Conservation (phyloP, 2,329 filamentous ascomycete genomes). For the Alternaria gansuensis region DNA sequence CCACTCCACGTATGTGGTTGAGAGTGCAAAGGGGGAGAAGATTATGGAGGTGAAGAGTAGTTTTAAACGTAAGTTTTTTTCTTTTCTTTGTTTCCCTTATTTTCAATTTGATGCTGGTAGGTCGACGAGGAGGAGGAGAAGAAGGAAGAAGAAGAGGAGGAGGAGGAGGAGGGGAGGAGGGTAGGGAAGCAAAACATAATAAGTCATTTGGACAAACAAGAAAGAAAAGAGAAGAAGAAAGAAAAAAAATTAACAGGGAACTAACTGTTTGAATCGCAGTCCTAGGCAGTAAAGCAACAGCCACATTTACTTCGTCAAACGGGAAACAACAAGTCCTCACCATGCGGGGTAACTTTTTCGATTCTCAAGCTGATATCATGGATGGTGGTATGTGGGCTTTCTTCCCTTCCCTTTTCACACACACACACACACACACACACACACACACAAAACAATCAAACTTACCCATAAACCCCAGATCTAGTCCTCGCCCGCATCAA, state of each 20-base stretch:
- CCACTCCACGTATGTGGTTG: constrained; percentile 62
- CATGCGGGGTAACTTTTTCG: constrained; percentile 70
- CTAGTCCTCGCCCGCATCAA: constrained; percentile 66
- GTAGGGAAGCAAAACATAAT: background rate
- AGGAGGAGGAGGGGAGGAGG: background rate
- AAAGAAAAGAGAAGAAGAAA: background rate
- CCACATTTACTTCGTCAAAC: constrained; percentile 58
- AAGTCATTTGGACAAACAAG: background rate
- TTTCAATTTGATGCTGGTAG: background rate
- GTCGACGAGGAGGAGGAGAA: background rate
- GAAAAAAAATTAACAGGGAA: background rate
- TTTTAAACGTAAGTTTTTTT: constrained; percentile 59
- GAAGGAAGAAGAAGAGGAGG: background rate
- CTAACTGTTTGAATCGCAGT: constrained; percentile 51
- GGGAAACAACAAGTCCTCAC: constrained; percentile 44
- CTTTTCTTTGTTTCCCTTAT: background rate
- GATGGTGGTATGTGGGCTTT: constrained; percentile 50
- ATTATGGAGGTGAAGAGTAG: constrained; percentile 66
- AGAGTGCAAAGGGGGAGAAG: constrained; percentile 58
- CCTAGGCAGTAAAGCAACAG: constrained; percentile 63
- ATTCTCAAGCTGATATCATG: constrained; percentile 66
- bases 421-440: background rate
- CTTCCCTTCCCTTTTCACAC: background rate
- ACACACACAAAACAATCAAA: background rate
- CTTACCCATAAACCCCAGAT: constrained; percentile 31